Percentiles rank a stretch among this genome's conserved stretches.
Conservation (phyloP, 805 yeast species). For the Pichia scutulata region DNA sequence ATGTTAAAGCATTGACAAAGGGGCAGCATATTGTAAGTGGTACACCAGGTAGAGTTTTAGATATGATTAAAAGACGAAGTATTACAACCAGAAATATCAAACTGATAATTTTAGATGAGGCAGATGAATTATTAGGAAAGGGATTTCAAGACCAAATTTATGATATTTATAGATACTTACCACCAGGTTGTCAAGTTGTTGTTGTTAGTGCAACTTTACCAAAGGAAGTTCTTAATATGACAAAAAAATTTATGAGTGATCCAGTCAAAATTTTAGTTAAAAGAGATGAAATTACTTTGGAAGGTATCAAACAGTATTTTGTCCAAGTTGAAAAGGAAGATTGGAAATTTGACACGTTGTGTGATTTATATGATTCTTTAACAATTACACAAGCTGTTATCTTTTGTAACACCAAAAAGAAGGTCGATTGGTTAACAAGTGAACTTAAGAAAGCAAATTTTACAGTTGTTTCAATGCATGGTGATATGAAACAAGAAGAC, state of each 20-base stretch:
- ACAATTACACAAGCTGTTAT: conserved; percentile 97
- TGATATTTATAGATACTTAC: conserved; percentile 84
- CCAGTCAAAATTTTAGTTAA: conserved; percentile 92
- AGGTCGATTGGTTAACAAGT: conserved; percentile 83
- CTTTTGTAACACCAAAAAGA: conserved; percentile 92
- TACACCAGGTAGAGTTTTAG: conserved; percentile 96
- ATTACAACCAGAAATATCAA: conserved; percentile 77
- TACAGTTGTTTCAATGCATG: conserved; percentile 92
- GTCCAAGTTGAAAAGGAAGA: conserved; percentile 88
- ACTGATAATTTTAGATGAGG: conserved; percentile 96
- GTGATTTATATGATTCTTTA: conserved; percentile 90
- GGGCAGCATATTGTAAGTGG: conserved; percentile 95
- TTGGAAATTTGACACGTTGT: conserved; percentile 89
- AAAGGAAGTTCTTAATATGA: conserved; percentile 82
- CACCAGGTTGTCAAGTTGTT: conserved; percentile 87
- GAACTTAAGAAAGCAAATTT: conserved; percentile 71
- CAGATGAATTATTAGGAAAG: conserved; percentile 89
- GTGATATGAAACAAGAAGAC: conserved; percentile 90
- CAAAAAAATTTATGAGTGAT: conserved; percentile 88
- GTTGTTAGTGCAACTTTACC: conserved; percentile 94
- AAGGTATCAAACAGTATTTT: conserved; percentile 91
- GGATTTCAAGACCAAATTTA: conserved; percentile 96
- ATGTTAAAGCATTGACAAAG: conserved; percentile 70
- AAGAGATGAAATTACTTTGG: conserved; percentile 90
- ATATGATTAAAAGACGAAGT: conserved; percentile 87